phyloP scores from a whole-genome alignment of 345 rosid species.

The Ailanthus altissimus region DNA sequence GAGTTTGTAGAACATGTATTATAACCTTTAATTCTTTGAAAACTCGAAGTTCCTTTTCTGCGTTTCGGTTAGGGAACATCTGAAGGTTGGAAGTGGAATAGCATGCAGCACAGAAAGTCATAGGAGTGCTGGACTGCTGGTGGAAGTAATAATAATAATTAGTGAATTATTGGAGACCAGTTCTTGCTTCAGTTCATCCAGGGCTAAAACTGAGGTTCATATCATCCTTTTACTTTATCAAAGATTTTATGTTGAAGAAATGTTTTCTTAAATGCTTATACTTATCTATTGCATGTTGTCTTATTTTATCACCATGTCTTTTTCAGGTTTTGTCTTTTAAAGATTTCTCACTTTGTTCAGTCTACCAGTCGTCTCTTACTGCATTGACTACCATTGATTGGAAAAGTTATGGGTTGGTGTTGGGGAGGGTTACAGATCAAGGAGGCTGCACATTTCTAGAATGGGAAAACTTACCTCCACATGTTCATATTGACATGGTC shows the following conservation, averaged over 20 bases:
- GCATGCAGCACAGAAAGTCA: conserved; percentile 47
- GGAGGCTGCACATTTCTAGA: conserved; percentile 47
- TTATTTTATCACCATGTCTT: background rate
- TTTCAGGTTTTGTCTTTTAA: conserved; percentile 72
- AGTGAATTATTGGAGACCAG: conserved; percentile 49
- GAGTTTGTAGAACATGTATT: conserved; percentile 7
- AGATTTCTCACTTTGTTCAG: conserved; percentile 61
- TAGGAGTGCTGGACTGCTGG: conserved; percentile 46
- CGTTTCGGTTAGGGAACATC: conserved; percentile 52
- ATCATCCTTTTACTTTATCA: background rate
- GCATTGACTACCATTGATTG: conserved; percentile 73
- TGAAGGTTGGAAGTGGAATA: conserved; percentile 71
- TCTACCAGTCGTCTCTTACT: conserved; percentile 46
- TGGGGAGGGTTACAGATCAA: conserved; percentile 47
- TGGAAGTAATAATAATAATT: conserved; percentile 70
- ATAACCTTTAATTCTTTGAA: conserved; percentile 8
- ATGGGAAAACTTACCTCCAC: conserved; percentile 72
- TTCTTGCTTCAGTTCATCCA: conserved; percentile 45
- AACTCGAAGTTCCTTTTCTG: conserved; percentile 18
- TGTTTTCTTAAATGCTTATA: background rate
- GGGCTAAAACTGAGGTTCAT: conserved; percentile 68
- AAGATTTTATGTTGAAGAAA: background rate
- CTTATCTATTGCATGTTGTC: background rate
- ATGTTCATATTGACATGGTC: conserved; percentile 51
- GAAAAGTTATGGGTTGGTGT: conserved; percentile 79